phyloP scores from a whole-genome alignment of 495 filamentous ascomycete species.

The Venustampulla echinocandica region DNA sequence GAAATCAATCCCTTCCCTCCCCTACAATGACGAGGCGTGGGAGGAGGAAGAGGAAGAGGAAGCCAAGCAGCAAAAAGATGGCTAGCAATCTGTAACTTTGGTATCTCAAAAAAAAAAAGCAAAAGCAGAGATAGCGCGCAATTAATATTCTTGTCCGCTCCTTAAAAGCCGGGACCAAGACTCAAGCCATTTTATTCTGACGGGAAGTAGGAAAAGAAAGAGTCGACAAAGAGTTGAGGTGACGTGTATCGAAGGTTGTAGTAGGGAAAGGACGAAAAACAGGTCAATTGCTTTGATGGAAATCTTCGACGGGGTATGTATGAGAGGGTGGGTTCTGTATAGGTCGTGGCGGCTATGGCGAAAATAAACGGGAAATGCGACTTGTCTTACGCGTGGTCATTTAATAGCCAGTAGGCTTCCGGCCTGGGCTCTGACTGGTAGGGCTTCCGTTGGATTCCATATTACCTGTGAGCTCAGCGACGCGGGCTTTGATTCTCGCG shows the following conservation, averaged over 20 bases:
- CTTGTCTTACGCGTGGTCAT: background rate
- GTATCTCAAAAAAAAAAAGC: slow-evolving; percentile 11
- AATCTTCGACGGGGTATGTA: background rate
- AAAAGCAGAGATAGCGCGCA: background rate
- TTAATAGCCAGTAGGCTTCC: slow-evolving; percentile 2
- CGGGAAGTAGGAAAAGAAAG: background rate
- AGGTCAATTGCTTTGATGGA: background rate
- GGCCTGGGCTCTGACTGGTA: slow-evolving; percentile 4
- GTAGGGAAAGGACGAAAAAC: background rate
- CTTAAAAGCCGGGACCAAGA: background rate
- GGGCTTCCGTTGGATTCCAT: slow-evolving; percentile 42
- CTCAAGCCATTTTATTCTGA: background rate
- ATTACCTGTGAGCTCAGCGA: slow-evolving; percentile 85
- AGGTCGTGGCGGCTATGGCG: background rate
- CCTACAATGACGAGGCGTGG: too few relatives aligned
- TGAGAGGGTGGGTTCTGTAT: background rate
- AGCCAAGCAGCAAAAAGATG: slow-evolving; percentile 7
- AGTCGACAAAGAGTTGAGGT: background rate
- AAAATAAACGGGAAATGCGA: background rate
- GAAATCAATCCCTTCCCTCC: too few relatives aligned
- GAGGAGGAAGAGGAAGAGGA: too few relatives aligned
- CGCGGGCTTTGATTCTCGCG: slow-evolving; percentile 93
- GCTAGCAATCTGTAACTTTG: slow-evolving; percentile 13
- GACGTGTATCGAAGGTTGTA: background rate
- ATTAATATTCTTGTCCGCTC: background rate